Evolutionary conservation across 768 basidiomycete genomes (phyloP).

Genomic region (Pleurotus tuber-regium): DNA sequence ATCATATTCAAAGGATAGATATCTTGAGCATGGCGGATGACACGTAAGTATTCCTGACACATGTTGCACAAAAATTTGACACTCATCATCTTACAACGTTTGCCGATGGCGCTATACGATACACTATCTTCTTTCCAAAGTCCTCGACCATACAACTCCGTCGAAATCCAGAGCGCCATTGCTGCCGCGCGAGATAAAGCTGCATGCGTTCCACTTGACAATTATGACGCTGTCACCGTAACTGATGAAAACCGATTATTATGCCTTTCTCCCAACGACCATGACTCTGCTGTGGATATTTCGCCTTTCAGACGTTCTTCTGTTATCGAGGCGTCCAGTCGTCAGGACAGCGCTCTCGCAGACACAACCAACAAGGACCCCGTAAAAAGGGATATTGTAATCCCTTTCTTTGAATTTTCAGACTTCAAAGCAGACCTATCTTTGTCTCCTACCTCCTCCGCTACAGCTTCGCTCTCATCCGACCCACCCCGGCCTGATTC

Average conservation of each 20-base stretch:
- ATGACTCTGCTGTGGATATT: constrained; percentile 6
- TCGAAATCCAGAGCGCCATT: constrained; percentile 8
- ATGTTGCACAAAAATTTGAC: neutral
- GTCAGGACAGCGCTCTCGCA: neutral
- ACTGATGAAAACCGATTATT: neutral
- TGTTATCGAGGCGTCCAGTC: neutral
- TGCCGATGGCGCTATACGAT: neutral
- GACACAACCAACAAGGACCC: neutral
- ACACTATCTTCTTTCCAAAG: neutral
- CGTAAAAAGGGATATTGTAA: neutral
- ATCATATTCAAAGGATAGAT: neutral
- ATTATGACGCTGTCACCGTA: constrained; percentile 5
- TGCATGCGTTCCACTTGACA: constrained; percentile 1
- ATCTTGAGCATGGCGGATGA: constrained; percentile 7
- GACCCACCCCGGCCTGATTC: constrained; percentile 4
- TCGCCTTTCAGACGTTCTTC: constrained; percentile 4
- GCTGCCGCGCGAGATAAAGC: constrained; percentile 6
- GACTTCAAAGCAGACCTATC: constrained; percentile 3
- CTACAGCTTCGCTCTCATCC: constrained; percentile 2
- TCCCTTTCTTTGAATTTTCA: constrained; percentile 5
- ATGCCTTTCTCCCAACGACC: neutral
- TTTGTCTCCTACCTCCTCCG: constrained; percentile 2
- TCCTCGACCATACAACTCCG: constrained; percentile 6
- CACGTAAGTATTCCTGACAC: constrained; percentile 5
- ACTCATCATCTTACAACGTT: no score